phyloP scores from a whole-genome alignment of 495 filamentous ascomycete genomes.

The Endocarpon pusillum region DNA sequence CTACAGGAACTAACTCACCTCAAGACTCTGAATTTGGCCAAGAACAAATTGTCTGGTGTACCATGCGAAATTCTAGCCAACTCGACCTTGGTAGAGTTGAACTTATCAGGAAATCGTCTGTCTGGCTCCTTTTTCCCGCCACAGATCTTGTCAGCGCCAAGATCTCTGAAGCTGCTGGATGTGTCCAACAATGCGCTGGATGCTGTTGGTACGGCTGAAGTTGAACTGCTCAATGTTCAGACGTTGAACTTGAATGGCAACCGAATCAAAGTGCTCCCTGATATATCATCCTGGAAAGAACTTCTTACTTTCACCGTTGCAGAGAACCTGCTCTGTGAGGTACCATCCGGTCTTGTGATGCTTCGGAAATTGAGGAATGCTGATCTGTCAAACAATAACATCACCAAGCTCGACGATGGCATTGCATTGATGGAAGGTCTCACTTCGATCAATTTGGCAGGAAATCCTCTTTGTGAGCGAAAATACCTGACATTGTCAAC shows the following conservation, averaged over 20 bases:
- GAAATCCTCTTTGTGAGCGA: conserved; percentile 76
- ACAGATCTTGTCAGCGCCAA: conserved; percentile 34
- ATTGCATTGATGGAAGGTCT: conserved; percentile 70
- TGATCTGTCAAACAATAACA: conserved; percentile 71
- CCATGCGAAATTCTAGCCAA: conserved; percentile 49
- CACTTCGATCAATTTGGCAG: conserved; percentile 51
- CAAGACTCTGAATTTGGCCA: conserved; percentile 55
- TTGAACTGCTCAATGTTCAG: conserved; percentile 56
- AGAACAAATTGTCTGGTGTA: conserved; percentile 54
- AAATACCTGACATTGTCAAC: conserved; percentile 66
- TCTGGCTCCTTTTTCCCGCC: conserved; percentile 50
- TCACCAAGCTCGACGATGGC: conserved; percentile 54
- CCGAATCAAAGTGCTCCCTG: conserved; percentile 51
- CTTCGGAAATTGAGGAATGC: conserved; percentile 51
- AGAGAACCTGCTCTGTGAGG: conserved; percentile 55
- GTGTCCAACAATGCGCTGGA: conserved; percentile 58
- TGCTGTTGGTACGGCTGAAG: conserved; percentile 23
- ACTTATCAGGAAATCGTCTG: conserved; percentile 64
- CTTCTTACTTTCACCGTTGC: conserved; percentile 58
- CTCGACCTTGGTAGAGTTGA: conserved; percentile 56
- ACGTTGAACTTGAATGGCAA: conserved; percentile 61
- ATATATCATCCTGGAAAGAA: conserved; percentile 50
- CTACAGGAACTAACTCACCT: conserved; percentile 46
- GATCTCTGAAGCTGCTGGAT: conserved; percentile 52
- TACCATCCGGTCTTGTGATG: conserved; percentile 57